A percentile compares a stretch with the other conserved stretches of the same genome.
Evolutionary conservation across 2,329 filamentous ascomycete species (phyloP).

Genomic region (Apiospora hydei): DNA sequence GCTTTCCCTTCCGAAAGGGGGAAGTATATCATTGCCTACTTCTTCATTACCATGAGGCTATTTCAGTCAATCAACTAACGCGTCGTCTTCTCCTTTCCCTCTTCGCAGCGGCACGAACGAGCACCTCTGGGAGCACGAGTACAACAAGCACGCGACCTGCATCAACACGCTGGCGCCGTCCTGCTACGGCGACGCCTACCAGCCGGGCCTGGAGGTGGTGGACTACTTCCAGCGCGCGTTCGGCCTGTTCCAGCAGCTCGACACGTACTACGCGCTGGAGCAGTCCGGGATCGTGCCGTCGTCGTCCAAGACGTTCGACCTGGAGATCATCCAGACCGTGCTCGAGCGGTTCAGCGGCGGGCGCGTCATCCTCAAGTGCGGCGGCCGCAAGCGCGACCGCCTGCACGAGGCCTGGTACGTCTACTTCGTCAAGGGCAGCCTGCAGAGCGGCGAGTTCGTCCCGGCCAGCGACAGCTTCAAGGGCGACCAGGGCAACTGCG

Average conservation of each 20-base stretch:
- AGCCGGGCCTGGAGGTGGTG: conserved; percentile 50
- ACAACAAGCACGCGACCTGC: conserved; percentile 76
- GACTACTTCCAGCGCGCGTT: conserved; percentile 55
- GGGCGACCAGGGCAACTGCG: conserved; percentile 50
- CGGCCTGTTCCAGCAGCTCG: conserved; percentile 49
- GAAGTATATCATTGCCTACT: background rate
- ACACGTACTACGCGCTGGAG: conserved; percentile 50
- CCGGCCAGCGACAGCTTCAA: conserved; percentile 48
- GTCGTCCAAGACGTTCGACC: conserved; percentile 48
- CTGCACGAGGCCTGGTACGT: conserved; percentile 62
- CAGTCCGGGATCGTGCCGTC: conserved; percentile 47
- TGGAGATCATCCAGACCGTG: conserved; percentile 49
- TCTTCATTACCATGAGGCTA: background rate
- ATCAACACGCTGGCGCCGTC: conserved; percentile 70
- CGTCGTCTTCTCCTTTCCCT: background rate
- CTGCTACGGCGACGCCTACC: conserved; percentile 67
- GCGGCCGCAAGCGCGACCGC: conserved; percentile 44
- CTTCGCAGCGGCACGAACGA: conserved; percentile 46
- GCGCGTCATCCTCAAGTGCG: conserved; percentile 53
- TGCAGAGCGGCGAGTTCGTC: conserved; percentile 58
- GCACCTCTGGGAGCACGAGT: conserved; percentile 73
- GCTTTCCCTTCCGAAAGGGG: background rate
- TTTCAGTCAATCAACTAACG: background rate
- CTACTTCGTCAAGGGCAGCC: conserved; percentile 59
- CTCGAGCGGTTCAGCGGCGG: conserved; percentile 54